phyloP scores from a whole-genome alignment of 305 asterid species.

The Fraxinus ornus region DNA sequence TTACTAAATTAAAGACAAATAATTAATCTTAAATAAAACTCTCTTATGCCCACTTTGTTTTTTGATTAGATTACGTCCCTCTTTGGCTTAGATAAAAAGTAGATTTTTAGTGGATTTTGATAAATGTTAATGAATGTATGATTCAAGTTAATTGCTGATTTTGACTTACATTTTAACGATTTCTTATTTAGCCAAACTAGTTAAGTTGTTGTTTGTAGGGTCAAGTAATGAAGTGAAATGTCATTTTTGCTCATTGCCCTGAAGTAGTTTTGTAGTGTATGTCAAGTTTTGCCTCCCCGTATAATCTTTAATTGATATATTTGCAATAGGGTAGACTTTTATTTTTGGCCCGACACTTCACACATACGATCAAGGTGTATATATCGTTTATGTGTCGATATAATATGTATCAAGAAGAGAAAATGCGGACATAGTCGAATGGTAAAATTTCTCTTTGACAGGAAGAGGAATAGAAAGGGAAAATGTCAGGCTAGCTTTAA shows the following conservation, averaged over 20 bases:
- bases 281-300: not conserved
- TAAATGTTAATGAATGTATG: no score
- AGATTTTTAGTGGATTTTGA: no score
- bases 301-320: not conserved
- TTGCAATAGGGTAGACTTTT: not conserved
- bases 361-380: not conserved
- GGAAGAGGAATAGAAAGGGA: not conserved
- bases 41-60: not conserved
- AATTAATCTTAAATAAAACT: not conserved
- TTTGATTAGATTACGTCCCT: not conserved
- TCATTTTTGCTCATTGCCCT: not conserved
- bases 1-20: not conserved
- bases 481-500: not conserved
- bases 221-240: not conserved
- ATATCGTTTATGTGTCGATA: not conserved
- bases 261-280: not conserved
- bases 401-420: not conserved
- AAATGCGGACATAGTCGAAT: not conserved
- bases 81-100: not conserved
- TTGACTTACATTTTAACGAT: no score
- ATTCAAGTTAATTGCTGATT: not conserved
- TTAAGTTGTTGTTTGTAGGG: not conserved
- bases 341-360: not conserved
- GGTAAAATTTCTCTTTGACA: not conserved
- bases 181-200: not conserved